Base-by-base conservation (phyloP, 257 asterid species). In the Solanum acaule region DNA sequence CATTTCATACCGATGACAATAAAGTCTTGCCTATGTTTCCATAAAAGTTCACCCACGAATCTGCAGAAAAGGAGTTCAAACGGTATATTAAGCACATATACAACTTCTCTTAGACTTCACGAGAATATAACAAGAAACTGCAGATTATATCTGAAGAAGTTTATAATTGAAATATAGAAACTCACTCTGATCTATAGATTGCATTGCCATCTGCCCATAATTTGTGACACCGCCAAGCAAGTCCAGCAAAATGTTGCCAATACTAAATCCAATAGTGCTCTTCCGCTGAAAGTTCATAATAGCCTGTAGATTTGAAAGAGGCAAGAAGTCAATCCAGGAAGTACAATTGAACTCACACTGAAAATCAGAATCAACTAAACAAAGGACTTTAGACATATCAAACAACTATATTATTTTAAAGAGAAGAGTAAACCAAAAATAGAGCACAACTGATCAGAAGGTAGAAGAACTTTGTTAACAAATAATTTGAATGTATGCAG, bases 1-100 rank as follows among this genome's bases (percentile, higher is more conserved):
- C 25, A 6, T 72, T 88, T 40, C 92, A 25, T 95, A 97, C 98
- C 98, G 96, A 71, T 59, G 99, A 97, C 90, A 97, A 92, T 95
- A 95, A 89, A 11, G 96, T 95, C 94, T 97, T 97, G 87, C 99
- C 99, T 5, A 96, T 93, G 94, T 96, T 97, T 40, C 99, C 99
- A 68, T 96, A 95, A 88, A 97, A 94, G 90, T 96, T 97, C 89
- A 96, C 94, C 98, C 95, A 93, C 1, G 99, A 97, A 86, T 91
- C 99, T 97, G 94, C 14, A 27, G 87, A 33, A 52, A 44, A 72
- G 82, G 73, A 20, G 35, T 11, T 89, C 59, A 81, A 22, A 71
- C 61, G 29, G 77, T 87, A 65, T 8, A 25, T 18, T 85, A 44
- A 27, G 38, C 27, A 79, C 16, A 44, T 15, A 8, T 27, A 81